A percentile compares a stretch with the other conserved stretches of the same genome.
Conservation (phyloP, 2,329 filamentous ascomycete species). For the Phaeosphaeriaceae sp. region DNA sequence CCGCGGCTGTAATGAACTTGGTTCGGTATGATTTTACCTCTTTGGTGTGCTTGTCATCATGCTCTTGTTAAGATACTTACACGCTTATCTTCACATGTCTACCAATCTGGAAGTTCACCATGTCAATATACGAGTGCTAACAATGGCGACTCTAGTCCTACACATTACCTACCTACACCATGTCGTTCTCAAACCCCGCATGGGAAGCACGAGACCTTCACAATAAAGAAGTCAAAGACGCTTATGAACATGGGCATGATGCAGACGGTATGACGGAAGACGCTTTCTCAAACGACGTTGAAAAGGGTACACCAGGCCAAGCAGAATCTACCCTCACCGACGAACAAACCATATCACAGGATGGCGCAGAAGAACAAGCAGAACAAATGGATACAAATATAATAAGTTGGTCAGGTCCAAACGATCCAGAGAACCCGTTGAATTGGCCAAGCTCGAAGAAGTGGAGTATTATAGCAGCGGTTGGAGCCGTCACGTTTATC, state of each 20-base stretch:
- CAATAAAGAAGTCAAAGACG: conserved; percentile 26
- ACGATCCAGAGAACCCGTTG: conserved; percentile 48
- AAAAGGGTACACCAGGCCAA: conserved; percentile 34
- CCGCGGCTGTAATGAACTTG: too few relatives aligned
- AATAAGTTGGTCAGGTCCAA: conserved; percentile 43
- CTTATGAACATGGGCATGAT: conserved; percentile 37
- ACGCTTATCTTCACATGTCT: too few relatives aligned
- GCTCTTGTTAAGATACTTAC: too few relatives aligned
- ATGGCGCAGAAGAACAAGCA: conserved; percentile 12
- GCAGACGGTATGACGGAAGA: conserved; percentile 25
- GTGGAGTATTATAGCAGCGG: conserved; percentile 43
- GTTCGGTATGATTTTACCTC: too few relatives aligned
- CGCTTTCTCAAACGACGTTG: conserved; percentile 26
- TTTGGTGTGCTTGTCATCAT: too few relatives aligned
- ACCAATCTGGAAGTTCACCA: too few relatives aligned
- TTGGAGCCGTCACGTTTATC: conserved; percentile 47
- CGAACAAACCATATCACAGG: conserved; percentile 28
- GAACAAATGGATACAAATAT: conserved; percentile 32
- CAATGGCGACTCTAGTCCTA: too few relatives aligned
- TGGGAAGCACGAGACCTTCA: conserved; percentile 25
- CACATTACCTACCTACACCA: too few relatives aligned
- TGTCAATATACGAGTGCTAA: too few relatives aligned
- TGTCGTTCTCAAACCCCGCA: conserved; percentile 18
- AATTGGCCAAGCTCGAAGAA: conserved; percentile 48
- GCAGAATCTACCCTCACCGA: conserved; percentile 33